These are phyloP conservation scores for Spiraea crenata DNA, from an alignment of 331 rosid genomes.

Conservation along the genomic window DNA sequence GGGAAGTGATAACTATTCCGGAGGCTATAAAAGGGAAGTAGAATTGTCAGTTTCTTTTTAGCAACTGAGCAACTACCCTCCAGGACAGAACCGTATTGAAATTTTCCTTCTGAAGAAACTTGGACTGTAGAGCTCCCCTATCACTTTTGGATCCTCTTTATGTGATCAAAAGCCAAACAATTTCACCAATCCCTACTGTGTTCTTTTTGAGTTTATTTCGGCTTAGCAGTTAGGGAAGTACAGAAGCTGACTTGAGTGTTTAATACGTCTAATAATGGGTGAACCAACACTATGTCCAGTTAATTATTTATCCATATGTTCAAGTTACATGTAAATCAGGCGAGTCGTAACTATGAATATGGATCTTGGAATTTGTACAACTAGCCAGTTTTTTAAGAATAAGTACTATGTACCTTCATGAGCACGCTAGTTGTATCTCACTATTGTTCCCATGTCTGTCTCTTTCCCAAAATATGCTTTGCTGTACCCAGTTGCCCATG, in stretches of 20 bases:
- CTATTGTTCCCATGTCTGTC: not conserved
- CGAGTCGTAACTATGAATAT: not conserved
- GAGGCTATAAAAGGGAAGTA: not conserved
- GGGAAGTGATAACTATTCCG: not conserved
- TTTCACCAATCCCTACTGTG: not conserved
- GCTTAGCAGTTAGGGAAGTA: not conserved
- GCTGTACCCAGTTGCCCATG: not conserved
- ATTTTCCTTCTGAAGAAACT: not conserved
- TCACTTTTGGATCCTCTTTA: not conserved
- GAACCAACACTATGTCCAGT: constrained; percentile 1
- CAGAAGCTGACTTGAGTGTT: not conserved
- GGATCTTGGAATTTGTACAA: not conserved
- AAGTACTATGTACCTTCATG: not conserved
- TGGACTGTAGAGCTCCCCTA: not conserved
- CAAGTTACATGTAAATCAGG: not conserved
- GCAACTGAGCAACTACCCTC: not conserved
- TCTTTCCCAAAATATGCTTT: not conserved
- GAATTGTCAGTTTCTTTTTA: not conserved
- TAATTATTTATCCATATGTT: not conserved
- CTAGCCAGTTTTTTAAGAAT: not conserved
- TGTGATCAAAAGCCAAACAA: not conserved
- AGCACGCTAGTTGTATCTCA: not conserved
- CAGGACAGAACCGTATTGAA: not conserved
- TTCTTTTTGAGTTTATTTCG: not conserved
- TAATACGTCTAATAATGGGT: not conserved